These are phyloP conservation scores for Sporothrix euskadiensis DNA, from an alignment of 2,329 filamentous ascomycete species.

Conservation along the genomic window DNA sequence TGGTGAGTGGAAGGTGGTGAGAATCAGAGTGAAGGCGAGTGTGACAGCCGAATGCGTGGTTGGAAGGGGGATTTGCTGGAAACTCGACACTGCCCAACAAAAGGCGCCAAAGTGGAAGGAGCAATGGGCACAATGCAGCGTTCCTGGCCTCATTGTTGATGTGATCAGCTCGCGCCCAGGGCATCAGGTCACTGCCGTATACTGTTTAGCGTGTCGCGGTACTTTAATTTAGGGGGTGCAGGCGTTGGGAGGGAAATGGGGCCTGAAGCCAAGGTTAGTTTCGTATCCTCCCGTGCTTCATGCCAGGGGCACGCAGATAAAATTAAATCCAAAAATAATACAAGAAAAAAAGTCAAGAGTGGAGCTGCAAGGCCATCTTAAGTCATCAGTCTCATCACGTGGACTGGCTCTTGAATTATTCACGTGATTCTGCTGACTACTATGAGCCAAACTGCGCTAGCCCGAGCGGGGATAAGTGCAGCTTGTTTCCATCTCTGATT, in stretches of 20 bases:
- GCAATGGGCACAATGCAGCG: slow-evolving; percentile 6
- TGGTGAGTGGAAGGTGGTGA: neutral
- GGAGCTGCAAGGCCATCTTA: neutral
- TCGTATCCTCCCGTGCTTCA: slow-evolving; percentile 18
- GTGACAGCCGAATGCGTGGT: neutral
- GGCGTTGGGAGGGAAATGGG: slow-evolving; percentile 11
- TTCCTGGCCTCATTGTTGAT: slow-evolving; percentile 23
- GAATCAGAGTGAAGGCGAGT: slow-evolving; percentile 2
- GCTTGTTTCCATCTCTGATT: slow-evolving; percentile 8
- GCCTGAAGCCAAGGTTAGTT: slow-evolving; percentile 13
- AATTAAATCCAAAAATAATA: slow-evolving; percentile 17
- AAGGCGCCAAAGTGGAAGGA: slow-evolving; percentile 13
- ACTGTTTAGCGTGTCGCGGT: slow-evolving; percentile 20
- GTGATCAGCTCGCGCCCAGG: slow-evolving; percentile 1
- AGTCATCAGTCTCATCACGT: neutral
- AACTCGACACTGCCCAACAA: slow-evolving; percentile 10
- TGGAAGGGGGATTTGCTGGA: slow-evolving; percentile 4
- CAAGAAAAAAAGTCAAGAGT: neutral
- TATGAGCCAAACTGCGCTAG: neutral
- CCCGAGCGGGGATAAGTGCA: too few relatives aligned
- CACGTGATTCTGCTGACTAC: slow-evolving; percentile 11
- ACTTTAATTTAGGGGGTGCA: slow-evolving; percentile 19
- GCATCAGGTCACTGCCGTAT: slow-evolving; percentile 20
- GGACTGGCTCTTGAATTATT: neutral
- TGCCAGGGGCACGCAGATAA: slow-evolving; percentile 15